Evolutionary conservation across 192 early-diverging fungal genomes (phyloP).

Genomic region (Pilobolus umbonatus): DNA sequence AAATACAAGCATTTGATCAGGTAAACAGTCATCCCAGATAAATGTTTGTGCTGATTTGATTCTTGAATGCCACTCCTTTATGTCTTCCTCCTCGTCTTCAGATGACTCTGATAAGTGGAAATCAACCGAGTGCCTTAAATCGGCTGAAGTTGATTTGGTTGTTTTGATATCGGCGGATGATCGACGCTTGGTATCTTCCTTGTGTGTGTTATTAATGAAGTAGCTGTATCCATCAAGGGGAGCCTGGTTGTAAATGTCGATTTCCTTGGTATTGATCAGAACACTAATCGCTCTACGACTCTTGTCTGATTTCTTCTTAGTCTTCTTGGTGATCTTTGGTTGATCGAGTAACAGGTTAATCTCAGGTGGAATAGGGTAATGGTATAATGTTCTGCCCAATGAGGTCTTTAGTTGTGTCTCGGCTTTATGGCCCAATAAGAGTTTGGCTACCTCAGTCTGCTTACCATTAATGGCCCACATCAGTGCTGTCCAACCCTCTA

Average conservation of each 20-base stretch:
- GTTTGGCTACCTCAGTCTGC: constrained; percentile 62
- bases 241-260: constrained; percentile 14
- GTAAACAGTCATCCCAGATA: constrained; percentile 74
- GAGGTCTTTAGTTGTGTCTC: constrained; percentile 54
- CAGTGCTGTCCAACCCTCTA: constrained; percentile 82
- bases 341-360: constrained; percentile 8
- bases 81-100: constrained; percentile 5
- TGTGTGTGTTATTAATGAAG: background rate
- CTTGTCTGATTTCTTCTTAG: background rate
- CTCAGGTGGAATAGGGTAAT: constrained; percentile 47
- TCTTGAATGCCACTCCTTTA: constrained; percentile 1
- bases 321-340: constrained; percentile 1
- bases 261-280: background rate
- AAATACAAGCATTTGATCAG: constrained; percentile 95
- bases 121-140: background rate
- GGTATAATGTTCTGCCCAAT: constrained; percentile 67
- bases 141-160: constrained; percentile 20
- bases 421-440: constrained; percentile 73
- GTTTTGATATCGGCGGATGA: constrained; percentile 40
- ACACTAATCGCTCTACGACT: background rate
- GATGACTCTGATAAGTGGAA: background rate
- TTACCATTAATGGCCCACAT: constrained; percentile 86
- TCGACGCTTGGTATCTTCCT: constrained; percentile 31
- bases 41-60: constrained; percentile 41
- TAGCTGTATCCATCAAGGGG: constrained; percentile 19